These are phyloP conservation scores for Sequoia sempervirens DNA, from an alignment of 75 land plant genomes.

Conservation along the genomic window DNA sequence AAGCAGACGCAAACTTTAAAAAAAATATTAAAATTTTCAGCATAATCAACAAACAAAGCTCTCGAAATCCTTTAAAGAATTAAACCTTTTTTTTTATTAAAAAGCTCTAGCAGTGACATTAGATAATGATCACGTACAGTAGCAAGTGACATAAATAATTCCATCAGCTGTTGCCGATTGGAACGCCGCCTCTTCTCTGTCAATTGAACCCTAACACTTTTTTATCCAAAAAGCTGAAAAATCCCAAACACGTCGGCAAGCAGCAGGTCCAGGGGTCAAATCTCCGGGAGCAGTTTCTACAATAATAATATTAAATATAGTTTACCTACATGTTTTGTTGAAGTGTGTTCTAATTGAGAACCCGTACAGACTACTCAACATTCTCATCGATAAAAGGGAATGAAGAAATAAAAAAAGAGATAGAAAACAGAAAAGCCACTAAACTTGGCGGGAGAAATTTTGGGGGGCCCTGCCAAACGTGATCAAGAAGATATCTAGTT, in stretches of 20 bases:
- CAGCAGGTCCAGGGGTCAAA: not conserved
- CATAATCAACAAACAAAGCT: not conserved
- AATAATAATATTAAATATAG: not conserved
- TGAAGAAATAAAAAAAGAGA: not conserved
- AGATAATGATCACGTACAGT: not conserved
- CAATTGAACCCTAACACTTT: not conserved
- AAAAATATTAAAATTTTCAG: not conserved
- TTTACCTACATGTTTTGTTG: not conserved
- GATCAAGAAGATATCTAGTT: too few species aligned
- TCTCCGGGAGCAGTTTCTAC: not conserved
- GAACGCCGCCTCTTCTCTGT: not conserved
- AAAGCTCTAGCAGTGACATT: not conserved
- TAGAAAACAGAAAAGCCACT: not conserved
- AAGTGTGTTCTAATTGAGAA: not conserved
- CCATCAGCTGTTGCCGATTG: not conserved
- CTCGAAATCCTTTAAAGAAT: not conserved
- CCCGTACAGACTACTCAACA: not conserved
- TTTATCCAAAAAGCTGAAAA: not conserved
- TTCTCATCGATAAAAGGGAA: not conserved
- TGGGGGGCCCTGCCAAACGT: not conserved
- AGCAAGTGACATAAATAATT: not conserved
- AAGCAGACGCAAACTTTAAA: not conserved
- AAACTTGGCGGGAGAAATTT: not conserved
- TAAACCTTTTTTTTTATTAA: too few species aligned
- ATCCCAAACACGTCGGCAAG: not conserved